Percentiles rank a stretch among this genome's conserved stretches.
phyloP scores from a whole-genome alignment of 1,139 yeast genomes.

The Geotrichum armillariae region DNA sequence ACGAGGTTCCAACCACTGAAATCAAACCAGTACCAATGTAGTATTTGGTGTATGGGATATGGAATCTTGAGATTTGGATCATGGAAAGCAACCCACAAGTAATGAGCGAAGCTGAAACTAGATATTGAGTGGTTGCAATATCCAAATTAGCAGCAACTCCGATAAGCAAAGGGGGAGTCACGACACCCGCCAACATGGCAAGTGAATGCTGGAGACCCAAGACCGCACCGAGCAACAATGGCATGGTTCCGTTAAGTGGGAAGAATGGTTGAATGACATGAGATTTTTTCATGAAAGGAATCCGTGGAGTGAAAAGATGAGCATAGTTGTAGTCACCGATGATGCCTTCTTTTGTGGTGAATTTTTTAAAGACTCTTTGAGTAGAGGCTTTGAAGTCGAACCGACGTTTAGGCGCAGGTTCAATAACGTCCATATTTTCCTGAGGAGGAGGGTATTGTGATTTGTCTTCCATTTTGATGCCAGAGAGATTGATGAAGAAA shows the following conservation, averaged over 20 bases:
- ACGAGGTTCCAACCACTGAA: conserved; percentile 87
- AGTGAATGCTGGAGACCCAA: conserved; percentile 85
- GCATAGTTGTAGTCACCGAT: conserved; percentile 82
- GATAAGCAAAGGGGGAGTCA: conserved; percentile 79
- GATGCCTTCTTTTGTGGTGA: conserved; percentile 65
- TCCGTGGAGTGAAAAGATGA: conserved; percentile 70
- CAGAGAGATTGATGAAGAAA: not conserved
- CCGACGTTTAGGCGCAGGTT: conserved; percentile 2
- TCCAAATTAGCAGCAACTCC: conserved; percentile 59
- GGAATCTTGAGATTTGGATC: conserved; percentile 80
- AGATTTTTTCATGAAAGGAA: conserved; percentile 61
- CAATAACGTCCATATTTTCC: not conserved
- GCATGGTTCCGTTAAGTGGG: conserved; percentile 76
- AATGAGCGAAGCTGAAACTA: conserved; percentile 76
- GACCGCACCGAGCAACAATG: conserved; percentile 67
- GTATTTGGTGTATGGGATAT: conserved; percentile 67
- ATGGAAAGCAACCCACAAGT: conserved; percentile 71
- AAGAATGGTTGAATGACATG: conserved; percentile 63
- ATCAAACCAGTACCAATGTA: conserved; percentile 84
- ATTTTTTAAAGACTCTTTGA: conserved; percentile 24
- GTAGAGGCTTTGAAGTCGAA: conserved; percentile 8
- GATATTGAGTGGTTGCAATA: conserved; percentile 55
- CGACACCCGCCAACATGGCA: conserved; percentile 89
- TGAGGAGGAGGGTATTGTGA: conserved; percentile 5
- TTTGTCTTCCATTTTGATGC: conserved; percentile 13